Base-by-base conservation (phyloP, 1,284 basidiomycete species). In the Kwoniella shivajii region DNA sequence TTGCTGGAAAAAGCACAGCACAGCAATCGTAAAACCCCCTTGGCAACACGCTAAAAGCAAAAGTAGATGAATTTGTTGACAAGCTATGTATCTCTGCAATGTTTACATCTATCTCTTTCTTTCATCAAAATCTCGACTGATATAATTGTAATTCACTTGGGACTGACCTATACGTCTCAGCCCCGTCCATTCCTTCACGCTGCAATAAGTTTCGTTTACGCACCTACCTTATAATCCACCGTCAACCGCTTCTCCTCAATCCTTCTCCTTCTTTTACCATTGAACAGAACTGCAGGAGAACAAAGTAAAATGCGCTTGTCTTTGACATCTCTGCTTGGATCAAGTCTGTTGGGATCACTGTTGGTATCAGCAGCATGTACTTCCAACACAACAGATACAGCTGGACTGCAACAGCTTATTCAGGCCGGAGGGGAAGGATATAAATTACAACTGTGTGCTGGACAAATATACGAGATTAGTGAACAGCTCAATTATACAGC, bases 371-470 rank as follows among this genome's bases (percentile, higher is more conserved):
- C 65, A 37, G 64, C 65, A 18, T 71, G 69, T 54, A 66, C 62
- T 5, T 66, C 80, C 26, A 79, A 85, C 20, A 79, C 85, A 61
- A 85, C 87, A 2, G 76, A 81, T 6, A 88, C 85, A 0, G 82
- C 84, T 63, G 84, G 86, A 29, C 76, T 90, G 57, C 89, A 91
- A 71, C 76, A 72, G 0, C 81, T 86, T 24, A 81, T 91, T 31
- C 83, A 82, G 54, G 81, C 83, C 3, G 86, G 86, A 16, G 87
- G 88, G 5, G 68, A 81, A 39, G 86, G 85, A 24, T 89, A 84
- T 67, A 78, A 80, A 14, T 81, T 91, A 2, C 80, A 77, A 24
- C 81, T 92, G 4, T 92, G 89, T 72, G 84, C 84, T 1, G 75
- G 79, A 42, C 75, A 82, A 49, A 77, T 82, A 49, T 91, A 91